Evolutionary conservation across 2,329 filamentous ascomycete species (phyloP), one percentile per base, ranked within the genome.

Genomic region (Arachnomyces sp.): DNA sequence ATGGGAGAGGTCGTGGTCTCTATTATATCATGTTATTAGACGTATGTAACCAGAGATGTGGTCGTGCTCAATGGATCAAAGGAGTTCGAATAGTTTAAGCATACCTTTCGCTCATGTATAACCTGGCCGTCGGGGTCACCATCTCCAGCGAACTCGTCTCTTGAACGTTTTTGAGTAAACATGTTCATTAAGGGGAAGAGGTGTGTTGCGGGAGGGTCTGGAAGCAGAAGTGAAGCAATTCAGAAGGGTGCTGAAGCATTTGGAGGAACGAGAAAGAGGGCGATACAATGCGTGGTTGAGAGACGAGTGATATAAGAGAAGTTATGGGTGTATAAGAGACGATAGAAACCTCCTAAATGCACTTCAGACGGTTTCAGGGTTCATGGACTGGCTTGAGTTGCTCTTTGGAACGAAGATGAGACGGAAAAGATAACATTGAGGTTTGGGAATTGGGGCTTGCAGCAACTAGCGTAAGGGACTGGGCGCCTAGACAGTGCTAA

Each of bases 61-160:
- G n/a, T n/a, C n/a, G n/a, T 30, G 3, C 17, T 6, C 33, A 21
- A 14, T 18, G 14, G 7, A 32, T 4, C 12, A 13, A 32, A 31
- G 30, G 28, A 28, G 13, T 14, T 14, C 13, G 33, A 8, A 4
- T 7, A 3, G 28, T n/a, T 33, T 32, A 16, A 13, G 49, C 44
- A 6, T 42, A 59, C 56, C 55, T 60, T 60, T 14, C 38, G 50
- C 32, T 49, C 54, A 38, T 43, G 52, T 17, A 39, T 17, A n/a
- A 33, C 31, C 25, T 35, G 37, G n/a, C 84, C n/a, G 59, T 75
- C 44, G 77, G 84, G 58, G 69, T 83, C 47, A 59, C 82, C 34
- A 77, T 84, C 56, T 67, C 78, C 50, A 75, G 78, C 55, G 60
- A 65, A 44, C 60, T 83, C 30, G 8, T 55, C 55, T 39, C 56